These are phyloP conservation scores for Sporothrix pseudoabietina DNA, from an alignment of 2,329 filamentous ascomycete species.

Conservation along the genomic window DNA sequence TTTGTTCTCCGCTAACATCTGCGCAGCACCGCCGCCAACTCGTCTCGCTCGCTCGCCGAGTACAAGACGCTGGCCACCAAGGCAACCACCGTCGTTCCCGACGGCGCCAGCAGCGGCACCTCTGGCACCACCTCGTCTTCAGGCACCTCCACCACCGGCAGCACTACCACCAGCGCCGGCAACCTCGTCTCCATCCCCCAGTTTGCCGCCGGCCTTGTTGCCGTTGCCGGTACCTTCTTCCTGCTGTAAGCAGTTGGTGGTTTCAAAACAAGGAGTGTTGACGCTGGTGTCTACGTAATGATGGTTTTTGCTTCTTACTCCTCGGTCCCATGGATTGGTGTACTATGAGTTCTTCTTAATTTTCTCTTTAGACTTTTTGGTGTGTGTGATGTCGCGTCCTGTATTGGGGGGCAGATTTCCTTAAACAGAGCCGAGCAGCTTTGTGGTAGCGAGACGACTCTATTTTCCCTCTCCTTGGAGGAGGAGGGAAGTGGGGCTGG, in stretches of 20 bases:
- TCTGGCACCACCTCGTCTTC: constrained; percentile 37
- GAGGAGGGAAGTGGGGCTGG: not conserved
- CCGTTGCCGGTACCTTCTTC: constrained; percentile 47
- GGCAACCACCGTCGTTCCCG: constrained; percentile 45
- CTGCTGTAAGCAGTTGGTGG: constrained; percentile 43
- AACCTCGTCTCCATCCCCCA: constrained; percentile 45
- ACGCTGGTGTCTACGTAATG: constrained; percentile 5
- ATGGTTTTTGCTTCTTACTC: constrained; percentile 18
- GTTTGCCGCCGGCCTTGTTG: constrained; percentile 49
- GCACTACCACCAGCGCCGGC: constrained; percentile 38
- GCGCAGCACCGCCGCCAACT: constrained; percentile 53
- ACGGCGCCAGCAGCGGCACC: constrained; percentile 33
- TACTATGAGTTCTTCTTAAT: constrained; percentile 9
- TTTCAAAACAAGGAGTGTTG: not conserved
- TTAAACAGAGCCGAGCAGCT: constrained; percentile 8
- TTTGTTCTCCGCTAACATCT: constrained; percentile 11
- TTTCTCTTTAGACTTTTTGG: not conserved
- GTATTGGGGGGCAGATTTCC: constrained; percentile 11
- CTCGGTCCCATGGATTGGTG: constrained; percentile 21
- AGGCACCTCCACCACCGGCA: constrained; percentile 34
- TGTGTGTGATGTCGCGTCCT: not conserved
- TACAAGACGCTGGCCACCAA: constrained; percentile 51
- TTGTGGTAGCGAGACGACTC: constrained; percentile 12
- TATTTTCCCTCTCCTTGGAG: not conserved
- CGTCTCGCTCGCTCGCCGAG: constrained; percentile 53